A percentile compares a stretch with the other conserved stretches of the same genome.
These are phyloP conservation scores for Besnoitia besnoiti DNA, from an alignment of 169 alveolate species.

Conservation along the genomic window DNA sequence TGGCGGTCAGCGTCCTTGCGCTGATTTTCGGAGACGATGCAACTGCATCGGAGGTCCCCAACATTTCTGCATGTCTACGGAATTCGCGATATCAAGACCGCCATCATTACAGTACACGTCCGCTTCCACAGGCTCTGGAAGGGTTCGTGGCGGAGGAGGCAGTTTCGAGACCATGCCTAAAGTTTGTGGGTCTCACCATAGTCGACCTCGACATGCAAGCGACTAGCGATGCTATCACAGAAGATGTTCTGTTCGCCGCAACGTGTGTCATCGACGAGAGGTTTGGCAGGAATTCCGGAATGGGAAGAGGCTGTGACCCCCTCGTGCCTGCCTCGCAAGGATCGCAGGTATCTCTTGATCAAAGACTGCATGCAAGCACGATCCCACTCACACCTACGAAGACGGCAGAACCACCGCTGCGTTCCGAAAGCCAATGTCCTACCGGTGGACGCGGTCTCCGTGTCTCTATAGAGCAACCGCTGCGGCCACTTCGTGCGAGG, in stretches of 20 bases:
- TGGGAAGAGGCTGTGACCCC: background rate
- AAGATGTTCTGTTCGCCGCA: background rate
- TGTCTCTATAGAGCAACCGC: too few species aligned
- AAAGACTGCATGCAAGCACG: too few species aligned
- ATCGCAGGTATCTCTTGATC: too few species aligned
- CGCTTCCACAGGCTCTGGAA: background rate
- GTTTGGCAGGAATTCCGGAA: background rate
- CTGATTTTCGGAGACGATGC: background rate
- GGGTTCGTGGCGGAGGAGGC: background rate
- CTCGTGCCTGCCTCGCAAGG: too few species aligned
- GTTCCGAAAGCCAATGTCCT: too few species aligned
- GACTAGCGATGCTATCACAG: background rate
- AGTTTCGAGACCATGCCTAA: background rate
- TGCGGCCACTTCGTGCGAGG: too few species aligned
- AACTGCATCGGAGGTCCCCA: background rate
- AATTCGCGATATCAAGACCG: background rate
- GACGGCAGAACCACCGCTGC: too few species aligned
- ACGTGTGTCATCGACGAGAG: background rate
- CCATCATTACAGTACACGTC: background rate
- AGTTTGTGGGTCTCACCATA: background rate
- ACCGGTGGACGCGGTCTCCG: too few species aligned
- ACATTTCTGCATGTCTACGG: background rate
- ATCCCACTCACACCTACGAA: too few species aligned
- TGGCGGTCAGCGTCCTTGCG: background rate
- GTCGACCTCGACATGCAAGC: constrained; percentile 24